Percentiles rank a stretch among this genome's conserved stretches.
Evolutionary conservation across 345 rosid genomes (phyloP).

Genomic region (Pseudoturritis turrita): DNA sequence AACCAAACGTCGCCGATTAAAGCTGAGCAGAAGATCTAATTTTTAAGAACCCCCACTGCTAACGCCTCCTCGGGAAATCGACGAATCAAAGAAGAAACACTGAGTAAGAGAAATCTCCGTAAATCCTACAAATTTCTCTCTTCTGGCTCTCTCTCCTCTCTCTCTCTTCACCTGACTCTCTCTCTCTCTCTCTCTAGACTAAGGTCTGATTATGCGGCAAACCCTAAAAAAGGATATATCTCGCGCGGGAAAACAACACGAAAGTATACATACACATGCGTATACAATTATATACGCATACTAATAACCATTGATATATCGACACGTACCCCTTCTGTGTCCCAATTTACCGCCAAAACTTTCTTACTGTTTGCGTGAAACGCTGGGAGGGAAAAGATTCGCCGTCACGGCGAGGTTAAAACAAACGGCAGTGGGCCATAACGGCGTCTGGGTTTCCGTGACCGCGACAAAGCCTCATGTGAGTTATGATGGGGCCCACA

Average conservation of each 20-base stretch:
- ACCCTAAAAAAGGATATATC: slow-evolving; percentile 32
- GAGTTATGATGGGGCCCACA: neutral
- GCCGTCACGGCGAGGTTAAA: slow-evolving; percentile 31
- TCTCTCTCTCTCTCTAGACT: slow-evolving; percentile 18
- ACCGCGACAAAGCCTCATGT: slow-evolving; percentile 27
- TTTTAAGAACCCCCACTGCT: neutral
- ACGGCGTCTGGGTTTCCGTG: slow-evolving; percentile 24
- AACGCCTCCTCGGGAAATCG: neutral
- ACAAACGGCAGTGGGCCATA: slow-evolving; percentile 10
- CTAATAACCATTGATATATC: neutral
- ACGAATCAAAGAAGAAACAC: slow-evolving; percentile 17
- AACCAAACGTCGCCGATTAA: slow-evolving; percentile 11
- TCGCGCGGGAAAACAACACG: slow-evolving; percentile 42
- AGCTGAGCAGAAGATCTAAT: slow-evolving; percentile 16
- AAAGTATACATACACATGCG: slow-evolving; percentile 26
- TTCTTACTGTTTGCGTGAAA: slow-evolving; percentile 32
- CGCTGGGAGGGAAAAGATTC: slow-evolving; percentile 25
- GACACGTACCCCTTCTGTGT: slow-evolving; percentile 24
- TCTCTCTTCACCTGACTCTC: slow-evolving; percentile 20
- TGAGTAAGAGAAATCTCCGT: neutral
- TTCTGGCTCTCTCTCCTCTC: slow-evolving; percentile 2
- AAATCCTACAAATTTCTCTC: slow-evolving; percentile 13
- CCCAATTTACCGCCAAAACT: slow-evolving; percentile 37
- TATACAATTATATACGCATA: slow-evolving; percentile 13
- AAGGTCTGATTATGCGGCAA: slow-evolving; percentile 23